Conservation (phyloP, 2,329 filamentous ascomycete species). For the Diaporthe batatas region DNA sequence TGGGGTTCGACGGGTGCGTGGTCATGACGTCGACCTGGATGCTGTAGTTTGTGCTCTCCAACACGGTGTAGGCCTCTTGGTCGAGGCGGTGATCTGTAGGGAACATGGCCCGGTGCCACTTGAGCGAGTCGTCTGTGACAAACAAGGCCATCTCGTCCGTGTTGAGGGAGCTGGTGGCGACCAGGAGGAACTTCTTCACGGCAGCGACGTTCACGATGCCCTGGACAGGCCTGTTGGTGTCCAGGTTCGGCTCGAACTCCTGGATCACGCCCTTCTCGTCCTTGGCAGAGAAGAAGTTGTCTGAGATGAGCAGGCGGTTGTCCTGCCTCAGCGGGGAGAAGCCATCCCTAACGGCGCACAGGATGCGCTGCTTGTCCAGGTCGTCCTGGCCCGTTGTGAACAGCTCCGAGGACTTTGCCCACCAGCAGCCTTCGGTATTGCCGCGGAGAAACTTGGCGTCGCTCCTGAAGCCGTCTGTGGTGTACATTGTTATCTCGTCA, state of each 20-base stretch:
- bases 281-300: constrained; percentile 80
- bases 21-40: constrained; percentile 96
- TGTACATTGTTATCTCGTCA: constrained; percentile 77
- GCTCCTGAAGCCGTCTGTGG: constrained; percentile 84
- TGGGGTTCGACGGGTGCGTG: constrained; percentile 71
- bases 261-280: constrained; percentile 61
- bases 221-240: constrained; percentile 78
- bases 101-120: constrained; percentile 94
- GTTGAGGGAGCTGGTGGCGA: constrained; percentile 81
- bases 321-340: constrained; percentile 79
- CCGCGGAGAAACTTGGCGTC: constrained; percentile 74
- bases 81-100: constrained; percentile 82
- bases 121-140: constrained; percentile 84
- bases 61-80: constrained; percentile 90
- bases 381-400: constrained; percentile 79
- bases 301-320: constrained; percentile 83
- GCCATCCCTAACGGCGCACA: constrained; percentile 84
- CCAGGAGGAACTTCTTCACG: constrained; percentile 89
- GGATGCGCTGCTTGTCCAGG: constrained; percentile 76
- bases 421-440: constrained; percentile 83
- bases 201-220: constrained; percentile 86
- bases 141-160: constrained; percentile 94
- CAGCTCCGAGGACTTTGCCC: constrained; percentile 82
- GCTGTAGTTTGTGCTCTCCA: constrained; percentile 98
- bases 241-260: constrained; percentile 82